Conservation (phyloP, 179 eudicot species). For the Spinacia oleracea region DNA sequence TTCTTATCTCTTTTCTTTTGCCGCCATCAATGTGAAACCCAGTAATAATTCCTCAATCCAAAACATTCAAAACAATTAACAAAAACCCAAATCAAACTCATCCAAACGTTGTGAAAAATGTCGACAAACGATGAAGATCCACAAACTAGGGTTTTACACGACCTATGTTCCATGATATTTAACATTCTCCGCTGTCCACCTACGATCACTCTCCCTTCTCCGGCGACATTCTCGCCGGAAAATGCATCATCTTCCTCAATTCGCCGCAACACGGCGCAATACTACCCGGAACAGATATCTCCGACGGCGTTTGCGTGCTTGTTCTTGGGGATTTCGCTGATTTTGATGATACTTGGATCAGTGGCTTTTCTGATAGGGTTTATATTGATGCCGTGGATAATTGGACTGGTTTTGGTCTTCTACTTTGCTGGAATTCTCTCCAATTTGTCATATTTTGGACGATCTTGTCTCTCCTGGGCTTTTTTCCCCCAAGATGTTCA, state of each 20-base stretch:
- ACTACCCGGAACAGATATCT: slow-evolving; percentile 32
- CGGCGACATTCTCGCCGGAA: slow-evolving; percentile 25
- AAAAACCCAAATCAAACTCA: not conserved
- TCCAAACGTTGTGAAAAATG: not conserved
- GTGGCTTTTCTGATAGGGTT: slow-evolving; percentile 57
- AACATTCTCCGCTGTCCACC: slow-evolving; percentile 43
- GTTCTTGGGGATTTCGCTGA: slow-evolving; percentile 56
- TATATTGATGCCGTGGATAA: slow-evolving; percentile 60
- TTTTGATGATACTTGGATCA: slow-evolving; percentile 65
- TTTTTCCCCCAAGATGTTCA: slow-evolving; percentile 13
- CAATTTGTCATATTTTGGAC: slow-evolving; percentile 54
- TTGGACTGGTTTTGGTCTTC: slow-evolving; percentile 47
- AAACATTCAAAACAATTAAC: not conserved
- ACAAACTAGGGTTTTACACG: slow-evolving; percentile 42
- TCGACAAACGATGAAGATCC: slow-evolving; percentile 36
- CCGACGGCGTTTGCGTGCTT: slow-evolving; percentile 55
- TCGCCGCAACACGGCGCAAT: slow-evolving; percentile 10
- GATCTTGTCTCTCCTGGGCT: slow-evolving; percentile 35
- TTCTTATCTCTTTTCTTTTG: not conserved
- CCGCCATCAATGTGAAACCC: slow-evolving; percentile 16
- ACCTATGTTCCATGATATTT: slow-evolving; percentile 49
- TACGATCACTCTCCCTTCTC: slow-evolving; percentile 42
- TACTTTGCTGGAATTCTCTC: slow-evolving; percentile 55
- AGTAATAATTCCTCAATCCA: not conserved
- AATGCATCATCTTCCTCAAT: not conserved